These are phyloP conservation scores for Kwoniella shivajii DNA, from an alignment of 1,284 basidiomycete genomes.

Conservation along the genomic window DNA sequence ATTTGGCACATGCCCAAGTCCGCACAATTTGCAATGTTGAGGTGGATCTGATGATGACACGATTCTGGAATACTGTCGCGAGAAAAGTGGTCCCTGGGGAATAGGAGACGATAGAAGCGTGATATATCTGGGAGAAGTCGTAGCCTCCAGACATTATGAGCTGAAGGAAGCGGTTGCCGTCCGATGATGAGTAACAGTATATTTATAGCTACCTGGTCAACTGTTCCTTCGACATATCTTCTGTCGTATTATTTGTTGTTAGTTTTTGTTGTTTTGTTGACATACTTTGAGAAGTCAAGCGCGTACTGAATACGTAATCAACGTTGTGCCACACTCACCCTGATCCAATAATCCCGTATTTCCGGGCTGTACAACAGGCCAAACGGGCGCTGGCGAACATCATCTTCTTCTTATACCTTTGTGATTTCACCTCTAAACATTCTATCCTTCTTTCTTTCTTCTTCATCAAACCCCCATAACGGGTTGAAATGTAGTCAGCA, in stretches of 20 bases:
- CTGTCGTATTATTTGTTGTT: conserved; percentile 7
- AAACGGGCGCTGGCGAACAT: neutral
- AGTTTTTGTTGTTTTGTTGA: neutral
- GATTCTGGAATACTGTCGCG: conserved; percentile 37
- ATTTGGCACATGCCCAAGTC: conserved; percentile 38
- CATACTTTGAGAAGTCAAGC: neutral
- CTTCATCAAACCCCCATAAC: neutral
- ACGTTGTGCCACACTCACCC: neutral
- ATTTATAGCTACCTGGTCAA: too few relatives aligned
- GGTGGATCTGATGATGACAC: conserved; percentile 47
- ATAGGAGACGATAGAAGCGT: conserved; percentile 32
- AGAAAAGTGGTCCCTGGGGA: conserved; percentile 54
- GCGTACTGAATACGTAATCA: neutral
- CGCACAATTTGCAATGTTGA: conserved; percentile 45
- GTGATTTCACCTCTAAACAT: neutral
- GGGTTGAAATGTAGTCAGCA: conserved; percentile 14
- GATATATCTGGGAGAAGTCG: conserved; percentile 46
- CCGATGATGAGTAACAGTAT: neutral
- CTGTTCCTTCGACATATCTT: neutral
- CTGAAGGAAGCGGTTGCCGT: neutral
- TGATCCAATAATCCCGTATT: conserved; percentile 3
- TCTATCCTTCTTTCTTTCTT: conserved; percentile 7
- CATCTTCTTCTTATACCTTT: neutral
- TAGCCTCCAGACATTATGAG: conserved; percentile 37
- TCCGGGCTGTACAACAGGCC: neutral